Evolutionary conservation across 352 stramenopile species (phyloP).

Genomic region (Pythium vanterpoolii): DNA sequence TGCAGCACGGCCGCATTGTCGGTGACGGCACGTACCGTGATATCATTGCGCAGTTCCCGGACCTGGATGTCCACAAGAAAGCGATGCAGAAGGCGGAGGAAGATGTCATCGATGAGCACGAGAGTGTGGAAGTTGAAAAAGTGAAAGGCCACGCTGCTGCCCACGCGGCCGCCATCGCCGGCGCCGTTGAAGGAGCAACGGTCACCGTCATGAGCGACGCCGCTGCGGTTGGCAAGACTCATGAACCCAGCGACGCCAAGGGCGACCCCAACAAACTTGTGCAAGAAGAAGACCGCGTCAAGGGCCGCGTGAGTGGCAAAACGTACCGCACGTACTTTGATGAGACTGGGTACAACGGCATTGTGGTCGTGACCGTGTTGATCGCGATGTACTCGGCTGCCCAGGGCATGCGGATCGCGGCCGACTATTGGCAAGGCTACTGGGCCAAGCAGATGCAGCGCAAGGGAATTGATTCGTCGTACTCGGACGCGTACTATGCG

Average conservation of each 20-base stretch:
- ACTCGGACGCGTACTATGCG: constrained; percentile 22
- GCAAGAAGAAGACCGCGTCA: constrained; percentile 32
- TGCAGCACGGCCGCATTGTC: constrained; percentile 26
- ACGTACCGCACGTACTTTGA: constrained; percentile 34
- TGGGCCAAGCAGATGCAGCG: constrained; percentile 28
- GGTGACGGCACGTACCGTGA: constrained; percentile 25
- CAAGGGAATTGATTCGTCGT: constrained; percentile 16
- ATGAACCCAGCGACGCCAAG: background rate
- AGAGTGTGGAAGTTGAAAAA: constrained; percentile 14
- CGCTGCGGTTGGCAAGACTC: background rate
- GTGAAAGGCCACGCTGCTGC: constrained; percentile 17
- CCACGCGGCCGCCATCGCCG: background rate
- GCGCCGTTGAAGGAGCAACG: background rate
- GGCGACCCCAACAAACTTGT: constrained; percentile 16
- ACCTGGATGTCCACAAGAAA: constrained; percentile 8
- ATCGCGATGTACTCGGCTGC: constrained; percentile 15
- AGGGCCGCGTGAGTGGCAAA: constrained; percentile 26
- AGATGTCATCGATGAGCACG: constrained; percentile 21
- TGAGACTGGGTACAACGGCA: constrained; percentile 28
- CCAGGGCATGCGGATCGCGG: constrained; percentile 19
- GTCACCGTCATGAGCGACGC: background rate
- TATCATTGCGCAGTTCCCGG: constrained; percentile 25
- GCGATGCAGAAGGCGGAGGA: constrained; percentile 13
- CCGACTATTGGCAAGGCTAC: constrained; percentile 27
- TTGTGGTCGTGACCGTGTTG: constrained; percentile 22